These are phyloP conservation scores for Tephrocybe rancida DNA, from an alignment of 768 basidiomycete species.

Conservation along the genomic window DNA sequence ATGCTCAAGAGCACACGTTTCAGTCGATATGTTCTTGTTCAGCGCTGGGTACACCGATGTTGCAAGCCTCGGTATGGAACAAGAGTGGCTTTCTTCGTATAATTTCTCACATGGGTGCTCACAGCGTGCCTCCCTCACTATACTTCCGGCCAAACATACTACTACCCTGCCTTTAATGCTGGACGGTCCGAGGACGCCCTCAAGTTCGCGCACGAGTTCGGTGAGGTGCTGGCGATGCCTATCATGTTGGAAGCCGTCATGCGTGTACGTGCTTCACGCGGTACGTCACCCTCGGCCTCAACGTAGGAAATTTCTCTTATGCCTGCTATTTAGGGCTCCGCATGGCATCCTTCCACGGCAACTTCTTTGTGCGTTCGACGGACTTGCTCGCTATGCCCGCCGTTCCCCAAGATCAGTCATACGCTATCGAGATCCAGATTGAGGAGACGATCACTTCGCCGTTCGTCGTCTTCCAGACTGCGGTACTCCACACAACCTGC, in stretches of 20 bases:
- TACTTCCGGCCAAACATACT: slow-evolving; percentile 97
- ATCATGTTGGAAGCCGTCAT: slow-evolving; percentile 98
- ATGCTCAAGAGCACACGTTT: slow-evolving; percentile 94
- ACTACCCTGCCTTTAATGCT: slow-evolving; percentile 98
- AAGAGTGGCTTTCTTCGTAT: neutral
- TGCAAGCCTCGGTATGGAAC: slow-evolving; percentile 75
- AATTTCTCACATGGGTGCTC: neutral
- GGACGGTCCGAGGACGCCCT: slow-evolving; percentile 92
- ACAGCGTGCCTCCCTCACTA: slow-evolving; percentile 92
- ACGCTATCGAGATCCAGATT: slow-evolving; percentile 93
- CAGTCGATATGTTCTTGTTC: slow-evolving; percentile 99
- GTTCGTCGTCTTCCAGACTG: slow-evolving; percentile 93
- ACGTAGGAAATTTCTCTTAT: neutral
- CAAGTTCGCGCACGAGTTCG: slow-evolving; percentile 98
- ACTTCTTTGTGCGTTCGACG: slow-evolving; percentile 97
- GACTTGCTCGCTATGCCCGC: slow-evolving; percentile 95
- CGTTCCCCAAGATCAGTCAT: slow-evolving; percentile 95
- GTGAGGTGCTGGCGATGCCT: slow-evolving; percentile 88
- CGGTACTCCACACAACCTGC: slow-evolving; percentile 92
- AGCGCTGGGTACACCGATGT: slow-evolving; percentile 93
- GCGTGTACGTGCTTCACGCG: slow-evolving; percentile 96
- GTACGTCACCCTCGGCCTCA: slow-evolving; percentile 36
- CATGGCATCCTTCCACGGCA: slow-evolving; percentile 98
- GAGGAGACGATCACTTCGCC: slow-evolving; percentile 92
- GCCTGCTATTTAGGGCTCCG: slow-evolving; percentile 65